These are phyloP conservation scores for Coniosporium tulheliwenetii DNA, from an alignment of 2,329 filamentous ascomycete species.

Conservation along the genomic window DNA sequence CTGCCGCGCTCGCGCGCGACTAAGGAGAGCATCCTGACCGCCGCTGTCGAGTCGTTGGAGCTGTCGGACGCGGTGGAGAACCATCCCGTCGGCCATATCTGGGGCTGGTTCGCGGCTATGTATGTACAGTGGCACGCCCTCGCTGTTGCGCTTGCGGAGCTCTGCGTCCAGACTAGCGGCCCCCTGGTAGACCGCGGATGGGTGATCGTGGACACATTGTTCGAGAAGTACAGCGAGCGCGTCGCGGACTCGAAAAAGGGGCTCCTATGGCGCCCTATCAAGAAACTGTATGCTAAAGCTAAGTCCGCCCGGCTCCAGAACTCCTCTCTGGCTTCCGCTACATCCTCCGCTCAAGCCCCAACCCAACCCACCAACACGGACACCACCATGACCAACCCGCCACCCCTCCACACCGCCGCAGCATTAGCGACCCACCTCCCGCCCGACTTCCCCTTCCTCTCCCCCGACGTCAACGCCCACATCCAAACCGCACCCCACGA, in stretches of 20 bases:
- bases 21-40: neutral
- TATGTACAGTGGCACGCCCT: constrained; percentile 42
- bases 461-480: too few species aligned
- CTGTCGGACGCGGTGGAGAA: constrained; percentile 17
- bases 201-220: constrained; percentile 30
- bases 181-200: constrained; percentile 34
- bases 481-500: too few species aligned
- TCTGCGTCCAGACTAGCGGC: constrained; percentile 32
- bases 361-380: too few species aligned
- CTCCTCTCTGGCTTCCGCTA: too few species aligned
- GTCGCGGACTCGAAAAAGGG: constrained; percentile 36
- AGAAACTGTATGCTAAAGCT: constrained; percentile 36
- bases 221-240: constrained; percentile 25
- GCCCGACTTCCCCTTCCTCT: too few species aligned
- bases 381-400: too few species aligned
- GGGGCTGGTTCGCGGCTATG: constrained; percentile 32
- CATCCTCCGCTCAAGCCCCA: too few species aligned
- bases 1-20: neutral
- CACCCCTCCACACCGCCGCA: too few species aligned
- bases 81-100: constrained; percentile 22
- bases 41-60: constrained; percentile 31
- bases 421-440: too few species aligned
- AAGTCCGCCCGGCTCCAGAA: too few species aligned
- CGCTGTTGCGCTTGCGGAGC: constrained; percentile 35
- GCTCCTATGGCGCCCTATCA: constrained; percentile 38